Evolutionary conservation across 768 basidiomycete species (phyloP).

Genomic region (Leccinum imitatum): DNA sequence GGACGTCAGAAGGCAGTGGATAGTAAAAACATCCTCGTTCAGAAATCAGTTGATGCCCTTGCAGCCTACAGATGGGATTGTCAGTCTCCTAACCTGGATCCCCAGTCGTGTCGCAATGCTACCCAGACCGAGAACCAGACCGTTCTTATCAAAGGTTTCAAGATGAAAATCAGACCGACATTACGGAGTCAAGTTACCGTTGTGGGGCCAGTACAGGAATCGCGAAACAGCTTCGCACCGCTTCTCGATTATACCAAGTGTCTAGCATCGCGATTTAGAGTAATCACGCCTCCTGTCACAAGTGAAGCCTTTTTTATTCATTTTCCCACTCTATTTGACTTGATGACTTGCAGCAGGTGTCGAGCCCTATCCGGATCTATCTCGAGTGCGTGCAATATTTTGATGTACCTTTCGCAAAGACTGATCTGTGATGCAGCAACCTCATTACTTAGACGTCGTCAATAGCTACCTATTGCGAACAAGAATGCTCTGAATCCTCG

Average conservation of each 20-base stretch:
- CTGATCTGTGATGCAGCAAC: background rate
- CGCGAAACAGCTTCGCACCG: too few species aligned
- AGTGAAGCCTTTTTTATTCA: background rate
- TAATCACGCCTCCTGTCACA: too few species aligned
- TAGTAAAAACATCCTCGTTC: background rate
- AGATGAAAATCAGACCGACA: constrained; percentile 1
- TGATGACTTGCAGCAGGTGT: background rate
- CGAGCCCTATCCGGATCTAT: background rate
- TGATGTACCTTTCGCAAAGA: background rate
- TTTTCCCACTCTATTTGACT: too few species aligned
- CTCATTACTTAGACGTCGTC: constrained; percentile 9
- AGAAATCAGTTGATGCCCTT: background rate
- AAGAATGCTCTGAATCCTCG: too few species aligned
- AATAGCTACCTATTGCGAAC: constrained; percentile 4
- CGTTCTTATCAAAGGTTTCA: constrained; percentile 12
- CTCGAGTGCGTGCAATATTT: background rate
- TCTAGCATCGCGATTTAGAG: background rate
- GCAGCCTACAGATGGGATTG: background rate
- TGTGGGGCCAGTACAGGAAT: too few species aligned
- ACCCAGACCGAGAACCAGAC: constrained; percentile 11
- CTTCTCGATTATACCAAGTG: background rate
- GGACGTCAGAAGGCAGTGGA: background rate
- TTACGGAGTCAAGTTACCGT: background rate
- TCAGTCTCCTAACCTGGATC: background rate
- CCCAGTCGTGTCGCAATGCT: background rate